phyloP scores from a whole-genome alignment of 768 basidiomycete species.

The Tylopilus intermedius region DNA sequence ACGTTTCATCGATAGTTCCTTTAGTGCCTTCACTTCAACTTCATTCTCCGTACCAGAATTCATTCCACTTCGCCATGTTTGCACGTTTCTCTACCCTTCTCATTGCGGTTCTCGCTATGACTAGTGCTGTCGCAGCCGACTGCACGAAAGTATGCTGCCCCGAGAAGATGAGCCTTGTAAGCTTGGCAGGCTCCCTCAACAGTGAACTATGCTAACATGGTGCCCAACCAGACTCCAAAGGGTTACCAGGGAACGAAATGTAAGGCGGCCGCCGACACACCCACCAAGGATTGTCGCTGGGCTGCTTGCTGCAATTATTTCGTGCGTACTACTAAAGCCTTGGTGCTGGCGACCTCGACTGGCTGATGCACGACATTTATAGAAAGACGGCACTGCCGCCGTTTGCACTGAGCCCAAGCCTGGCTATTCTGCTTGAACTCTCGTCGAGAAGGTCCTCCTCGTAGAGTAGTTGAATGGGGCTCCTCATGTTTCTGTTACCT shows the following conservation, averaged over 20 bases:
- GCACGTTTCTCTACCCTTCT: not conserved
- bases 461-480: not conserved
- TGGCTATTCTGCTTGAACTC: not conserved
- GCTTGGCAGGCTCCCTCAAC: not conserved
- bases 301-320: not conserved
- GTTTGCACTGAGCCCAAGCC: not conserved
- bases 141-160: not conserved
- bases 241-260: not conserved
- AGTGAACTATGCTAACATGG: not conserved
- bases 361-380: not conserved
- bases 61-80: constrained; percentile 3
- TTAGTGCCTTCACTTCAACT: not conserved
- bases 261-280: too few relatives aligned
- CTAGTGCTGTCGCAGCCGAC: not conserved
- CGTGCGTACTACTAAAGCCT: not conserved
- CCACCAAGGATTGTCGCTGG: not conserved
- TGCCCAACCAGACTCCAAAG: not conserved
- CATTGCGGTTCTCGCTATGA: not conserved
- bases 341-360: not conserved
- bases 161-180: not conserved
- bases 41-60: not conserved
- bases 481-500: not conserved
- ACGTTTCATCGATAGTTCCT: too few relatives aligned
- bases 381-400: not conserved
- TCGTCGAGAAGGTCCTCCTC: not conserved